Evolutionary conservation across 106 monocot species (phyloP).

Genomic region (Dendrobium chrysotoxum): DNA sequence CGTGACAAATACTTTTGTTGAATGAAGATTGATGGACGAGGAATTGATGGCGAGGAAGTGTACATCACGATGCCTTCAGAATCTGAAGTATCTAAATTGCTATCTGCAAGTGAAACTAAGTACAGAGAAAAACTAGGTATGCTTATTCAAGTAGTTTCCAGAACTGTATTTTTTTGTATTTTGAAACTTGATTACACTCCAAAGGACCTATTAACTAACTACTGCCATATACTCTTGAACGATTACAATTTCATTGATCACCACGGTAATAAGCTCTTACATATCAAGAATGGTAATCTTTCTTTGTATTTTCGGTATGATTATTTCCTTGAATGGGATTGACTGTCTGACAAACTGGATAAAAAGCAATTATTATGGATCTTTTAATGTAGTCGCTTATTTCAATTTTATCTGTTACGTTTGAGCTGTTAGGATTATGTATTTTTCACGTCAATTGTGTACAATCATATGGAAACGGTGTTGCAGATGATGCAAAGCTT

Average conservation of each 20-base stretch:
- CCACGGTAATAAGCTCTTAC: neutral
- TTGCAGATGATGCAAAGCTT: slow-evolving; percentile 52
- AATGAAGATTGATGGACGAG: slow-evolving; percentile 52
- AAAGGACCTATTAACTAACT: neutral
- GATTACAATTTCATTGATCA: neutral
- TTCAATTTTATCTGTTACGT: neutral
- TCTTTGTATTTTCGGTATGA: neutral
- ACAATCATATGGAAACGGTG: slow-evolving; percentile 1
- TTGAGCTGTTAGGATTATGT: neutral
- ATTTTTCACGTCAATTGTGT: neutral
- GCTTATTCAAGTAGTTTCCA: neutral
- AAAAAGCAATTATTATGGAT: neutral
- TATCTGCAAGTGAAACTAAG: slow-evolving; percentile 47
- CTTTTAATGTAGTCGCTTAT: neutral
- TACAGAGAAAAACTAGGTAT: slow-evolving; percentile 44
- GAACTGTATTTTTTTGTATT: neutral
- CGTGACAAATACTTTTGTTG: neutral
- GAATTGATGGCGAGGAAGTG: slow-evolving; percentile 80
- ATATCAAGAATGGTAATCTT: neutral
- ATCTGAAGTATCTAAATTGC: slow-evolving; percentile 52
- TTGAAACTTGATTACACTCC: neutral
- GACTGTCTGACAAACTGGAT: neutral
- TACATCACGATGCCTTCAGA: slow-evolving; percentile 61
- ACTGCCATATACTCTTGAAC: neutral
- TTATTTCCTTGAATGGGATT: neutral